Conservation (phyloP, 768 basidiomycete species). For the Xerocomellus dryophilus region DNA sequence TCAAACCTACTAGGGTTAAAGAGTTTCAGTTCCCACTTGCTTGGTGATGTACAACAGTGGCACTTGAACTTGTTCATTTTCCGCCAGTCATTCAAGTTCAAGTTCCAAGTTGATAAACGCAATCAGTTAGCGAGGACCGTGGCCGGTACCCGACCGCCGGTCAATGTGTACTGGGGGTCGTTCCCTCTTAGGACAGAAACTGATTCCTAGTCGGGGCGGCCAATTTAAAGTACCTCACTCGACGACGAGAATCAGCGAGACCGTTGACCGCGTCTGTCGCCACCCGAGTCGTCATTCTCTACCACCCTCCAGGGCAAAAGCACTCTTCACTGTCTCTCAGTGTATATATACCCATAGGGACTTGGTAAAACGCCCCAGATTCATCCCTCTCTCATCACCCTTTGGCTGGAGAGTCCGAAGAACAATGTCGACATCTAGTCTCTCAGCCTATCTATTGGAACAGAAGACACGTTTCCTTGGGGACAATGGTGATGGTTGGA, state of each 20-base stretch:
- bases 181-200: neutral
- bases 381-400: neutral
- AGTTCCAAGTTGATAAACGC: neutral
- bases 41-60: conserved; percentile 10
- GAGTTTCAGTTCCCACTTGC: no score
- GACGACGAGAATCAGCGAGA: neutral
- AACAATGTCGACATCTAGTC: conserved; percentile 22
- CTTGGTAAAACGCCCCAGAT: neutral
- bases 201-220: neutral
- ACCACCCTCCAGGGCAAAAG: neutral
- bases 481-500: conserved; percentile 67
- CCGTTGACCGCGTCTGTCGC: neutral
- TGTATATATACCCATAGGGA: neutral
- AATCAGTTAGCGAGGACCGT: neutral
- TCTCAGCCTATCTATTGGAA: conserved; percentile 40
- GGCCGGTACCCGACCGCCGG: no score
- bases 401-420: conserved; percentile 1
- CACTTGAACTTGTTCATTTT: neutral
- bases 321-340: neutral
- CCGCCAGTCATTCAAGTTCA: neutral
- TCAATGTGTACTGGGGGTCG: neutral
- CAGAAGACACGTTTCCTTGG: conserved; percentile 60
- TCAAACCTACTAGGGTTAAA: no score
- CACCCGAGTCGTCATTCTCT: neutral
- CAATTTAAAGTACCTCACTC: neutral